phyloP scores from a whole-genome alignment of 768 basidiomycete genomes.

The Podaxis sp. region DNA sequence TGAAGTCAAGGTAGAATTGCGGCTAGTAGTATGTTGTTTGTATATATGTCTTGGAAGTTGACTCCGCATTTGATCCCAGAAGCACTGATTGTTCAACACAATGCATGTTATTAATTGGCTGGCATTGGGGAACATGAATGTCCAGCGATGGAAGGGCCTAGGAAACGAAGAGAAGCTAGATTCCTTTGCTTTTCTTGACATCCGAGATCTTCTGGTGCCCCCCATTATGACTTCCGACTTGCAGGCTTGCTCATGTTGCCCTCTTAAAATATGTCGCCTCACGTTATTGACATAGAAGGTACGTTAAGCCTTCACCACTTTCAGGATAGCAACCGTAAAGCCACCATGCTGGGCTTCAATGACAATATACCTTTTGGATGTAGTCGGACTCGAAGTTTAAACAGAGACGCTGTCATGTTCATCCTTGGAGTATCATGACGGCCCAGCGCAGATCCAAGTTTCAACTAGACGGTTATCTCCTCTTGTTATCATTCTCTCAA shows the following conservation, averaged over 20 bases:
- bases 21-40: too few relatives aligned
- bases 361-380: neutral
- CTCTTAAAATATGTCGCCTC: neutral
- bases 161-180: neutral
- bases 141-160: neutral
- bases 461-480: neutral
- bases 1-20: neutral
- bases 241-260: neutral
- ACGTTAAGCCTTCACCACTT: neutral
- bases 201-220: neutral
- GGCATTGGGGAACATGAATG: neutral
- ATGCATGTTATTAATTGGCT: neutral
- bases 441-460: neutral
- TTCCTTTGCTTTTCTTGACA: neutral
- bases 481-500: neutral
- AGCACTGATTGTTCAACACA: neutral
- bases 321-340: neutral
- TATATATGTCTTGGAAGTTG: neutral
- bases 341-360: neutral
- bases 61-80: neutral
- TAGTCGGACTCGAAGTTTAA: neutral
- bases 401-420: neutral
- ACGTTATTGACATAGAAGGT: neutral
- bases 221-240: neutral
- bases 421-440: neutral